Base-by-base conservation (phyloP, 1,284 basidiomycete genomes). In the Pyrrhoderma noxium region DNA sequence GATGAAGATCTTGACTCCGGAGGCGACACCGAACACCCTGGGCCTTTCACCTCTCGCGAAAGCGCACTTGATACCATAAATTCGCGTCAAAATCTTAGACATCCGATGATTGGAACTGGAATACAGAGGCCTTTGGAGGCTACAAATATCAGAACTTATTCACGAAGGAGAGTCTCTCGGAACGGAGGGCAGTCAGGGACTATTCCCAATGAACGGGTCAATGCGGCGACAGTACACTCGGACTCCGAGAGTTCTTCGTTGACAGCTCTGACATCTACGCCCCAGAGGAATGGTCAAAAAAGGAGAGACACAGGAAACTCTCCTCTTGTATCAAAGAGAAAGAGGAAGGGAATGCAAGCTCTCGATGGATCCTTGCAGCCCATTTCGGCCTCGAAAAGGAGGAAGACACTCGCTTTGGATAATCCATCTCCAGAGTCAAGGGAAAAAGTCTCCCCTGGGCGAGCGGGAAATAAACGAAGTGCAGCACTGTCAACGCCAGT, bases 401-500 rank as follows among this genome's bases (percentile, higher is more conserved):
- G n/a, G n/a, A n/a, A n/a, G n/a, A n/a, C n/a, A n/a, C n/a, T n/a
- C n/a, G n/a, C n/a, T n/a, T n/a, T n/a, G n/a, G n/a, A n/a, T n/a
- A n/a, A n/a, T n/a, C n/a, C n/a, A n/a, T n/a, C n/a, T n/a, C n/a
- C n/a, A n/a, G n/a, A n/a, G n/a, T n/a, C n/a, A n/a, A n/a, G n/a
- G n/a, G n/a, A n/a, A n/a, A n/a, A n/a, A 27, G 25, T 21, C 18
- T 14, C 36, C 22, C 22, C 46, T n/a, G 38, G 40, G 14, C 25
- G 13, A n/a, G 42, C 19, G 19, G 22, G 5, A 25, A 7, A 11
- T 13, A 34, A 27, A 27, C 45, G 23, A 42, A 52, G 38, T 27
- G 22, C 61, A 18, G 62, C 57, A 31, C 78, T 75, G 75, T 54
- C 64, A n/a, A 57, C 58, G 18, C 76, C 75, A 7, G 62, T 74